Conservation (phyloP, 371 early-diverging fungal species). For the Mortierella sp. region DNA sequence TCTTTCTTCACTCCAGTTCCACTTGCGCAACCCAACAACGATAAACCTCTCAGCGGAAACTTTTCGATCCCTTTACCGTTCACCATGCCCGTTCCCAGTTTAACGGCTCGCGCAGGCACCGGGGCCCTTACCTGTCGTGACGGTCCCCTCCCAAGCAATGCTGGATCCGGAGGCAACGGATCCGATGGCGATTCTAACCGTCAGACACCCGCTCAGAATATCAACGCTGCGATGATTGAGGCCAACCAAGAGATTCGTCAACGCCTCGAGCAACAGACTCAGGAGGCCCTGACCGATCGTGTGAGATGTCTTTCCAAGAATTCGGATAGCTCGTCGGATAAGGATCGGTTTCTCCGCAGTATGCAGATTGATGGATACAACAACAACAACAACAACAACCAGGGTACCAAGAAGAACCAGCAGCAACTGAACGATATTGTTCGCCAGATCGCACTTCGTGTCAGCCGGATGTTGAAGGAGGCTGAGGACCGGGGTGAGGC, state of each 20-base stretch:
- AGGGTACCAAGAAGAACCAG: not conserved
- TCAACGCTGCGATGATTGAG: constrained; percentile 50
- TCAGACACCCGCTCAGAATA: constrained; percentile 40
- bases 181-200: constrained; percentile 3
- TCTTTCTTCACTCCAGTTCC: not conserved
- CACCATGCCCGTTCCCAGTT: constrained; percentile 10
- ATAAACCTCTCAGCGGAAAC: not conserved
- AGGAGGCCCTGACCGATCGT: constrained; percentile 46
- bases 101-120: constrained; percentile 15
- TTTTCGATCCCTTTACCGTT: not conserved
- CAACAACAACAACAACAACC: not conserved
- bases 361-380: constrained; percentile 5
- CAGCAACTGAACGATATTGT: constrained; percentile 25
- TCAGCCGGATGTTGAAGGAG: constrained; percentile 42
- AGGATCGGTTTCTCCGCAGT: constrained; percentile 44
- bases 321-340: constrained; percentile 30
- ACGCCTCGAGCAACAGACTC: constrained; percentile 43
- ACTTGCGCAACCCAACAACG: not conserved
- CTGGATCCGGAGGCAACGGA: constrained; percentile 3
- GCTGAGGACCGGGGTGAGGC: constrained; percentile 36
- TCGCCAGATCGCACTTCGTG: constrained; percentile 45
- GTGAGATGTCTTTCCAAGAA: constrained; percentile 48
- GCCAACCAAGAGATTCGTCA: constrained; percentile 54
- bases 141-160: constrained; percentile 12
- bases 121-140: constrained; percentile 12